These are phyloP conservation scores for Daedalea quercina DNA, from an alignment of 768 basidiomycete species.

Conservation along the genomic window DNA sequence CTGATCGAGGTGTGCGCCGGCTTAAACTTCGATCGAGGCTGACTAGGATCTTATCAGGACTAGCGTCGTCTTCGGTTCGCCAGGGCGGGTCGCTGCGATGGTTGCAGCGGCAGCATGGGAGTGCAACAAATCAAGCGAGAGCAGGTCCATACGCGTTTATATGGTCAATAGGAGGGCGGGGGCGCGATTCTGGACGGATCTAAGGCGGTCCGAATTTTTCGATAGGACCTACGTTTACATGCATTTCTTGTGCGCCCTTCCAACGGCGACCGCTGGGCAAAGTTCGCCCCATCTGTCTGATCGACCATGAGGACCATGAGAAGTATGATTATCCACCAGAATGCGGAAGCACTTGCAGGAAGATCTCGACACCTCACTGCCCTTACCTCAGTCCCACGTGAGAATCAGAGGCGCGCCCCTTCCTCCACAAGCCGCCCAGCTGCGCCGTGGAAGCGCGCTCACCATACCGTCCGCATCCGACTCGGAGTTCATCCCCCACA, in stretches of 20 bases:
- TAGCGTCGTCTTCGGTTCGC: background rate
- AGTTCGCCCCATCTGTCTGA: background rate
- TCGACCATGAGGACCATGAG: conserved; percentile 1
- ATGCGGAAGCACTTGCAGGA: background rate
- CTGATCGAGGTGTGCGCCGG: conserved; percentile 3
- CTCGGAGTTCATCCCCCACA: too few species aligned
- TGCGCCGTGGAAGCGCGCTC: background rate
- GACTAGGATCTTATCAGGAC: background rate
- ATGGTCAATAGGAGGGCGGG: background rate
- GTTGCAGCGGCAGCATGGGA: background rate
- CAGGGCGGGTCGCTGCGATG: background rate
- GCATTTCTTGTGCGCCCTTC: background rate
- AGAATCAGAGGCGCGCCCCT: background rate
- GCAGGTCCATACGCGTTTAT: background rate
- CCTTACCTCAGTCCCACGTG: background rate
- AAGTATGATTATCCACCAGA: background rate
- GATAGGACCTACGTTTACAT: background rate
- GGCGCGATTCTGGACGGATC: background rate
- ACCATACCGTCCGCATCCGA: too few species aligned
- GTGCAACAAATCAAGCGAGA: background rate
- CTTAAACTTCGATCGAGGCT: conserved; percentile 11
- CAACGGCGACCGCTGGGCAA: background rate
- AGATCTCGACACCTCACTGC: background rate
- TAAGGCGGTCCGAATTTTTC: background rate
- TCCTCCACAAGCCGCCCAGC: background rate